These are phyloP conservation scores for Pseudocercospora ulei DNA, from an alignment of 2,329 filamentous ascomycete genomes.

Conservation along the genomic window DNA sequence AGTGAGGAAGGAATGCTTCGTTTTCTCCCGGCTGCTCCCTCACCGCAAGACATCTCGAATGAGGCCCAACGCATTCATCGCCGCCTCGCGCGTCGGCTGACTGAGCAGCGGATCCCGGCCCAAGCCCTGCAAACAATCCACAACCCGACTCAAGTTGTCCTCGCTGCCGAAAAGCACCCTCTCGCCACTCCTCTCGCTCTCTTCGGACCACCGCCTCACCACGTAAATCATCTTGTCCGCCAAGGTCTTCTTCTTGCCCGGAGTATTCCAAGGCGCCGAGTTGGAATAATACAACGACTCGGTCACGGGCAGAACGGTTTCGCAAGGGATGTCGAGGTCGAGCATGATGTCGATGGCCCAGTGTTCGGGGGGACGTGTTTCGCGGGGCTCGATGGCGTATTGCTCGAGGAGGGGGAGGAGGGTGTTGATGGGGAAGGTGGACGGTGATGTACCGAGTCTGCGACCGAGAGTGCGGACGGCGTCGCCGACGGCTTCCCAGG, in stretches of 20 bases:
- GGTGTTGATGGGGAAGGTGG: constrained; percentile 33
- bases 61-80: constrained; percentile 19
- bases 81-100: constrained; percentile 18
- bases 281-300: constrained; percentile 60
- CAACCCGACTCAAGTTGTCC: constrained; percentile 44
- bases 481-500: constrained; percentile 61
- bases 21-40: constrained; percentile 1
- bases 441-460: constrained; percentile 37
- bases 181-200: constrained; percentile 46
- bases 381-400: constrained; percentile 45
- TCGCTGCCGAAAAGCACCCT: constrained; percentile 52
- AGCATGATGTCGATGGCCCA: constrained; percentile 60
- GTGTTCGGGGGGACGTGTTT: constrained; percentile 44
- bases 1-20: constrained; percentile 9
- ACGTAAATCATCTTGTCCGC: constrained; percentile 55
- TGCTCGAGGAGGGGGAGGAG: constrained; percentile 49
- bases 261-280: constrained; percentile 50
- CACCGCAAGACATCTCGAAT: constrained; percentile 17
- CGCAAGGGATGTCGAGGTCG: constrained; percentile 52
- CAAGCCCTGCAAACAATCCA: constrained; percentile 26
- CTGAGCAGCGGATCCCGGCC: constrained; percentile 24
- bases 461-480: constrained; percentile 50
- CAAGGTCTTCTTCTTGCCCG: constrained; percentile 48
- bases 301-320: constrained; percentile 52
- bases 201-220: constrained; percentile 51